Evolutionary conservation across 2,329 filamentous ascomycete species (phyloP).

Genomic region (Trichoderma aggressivum): DNA sequence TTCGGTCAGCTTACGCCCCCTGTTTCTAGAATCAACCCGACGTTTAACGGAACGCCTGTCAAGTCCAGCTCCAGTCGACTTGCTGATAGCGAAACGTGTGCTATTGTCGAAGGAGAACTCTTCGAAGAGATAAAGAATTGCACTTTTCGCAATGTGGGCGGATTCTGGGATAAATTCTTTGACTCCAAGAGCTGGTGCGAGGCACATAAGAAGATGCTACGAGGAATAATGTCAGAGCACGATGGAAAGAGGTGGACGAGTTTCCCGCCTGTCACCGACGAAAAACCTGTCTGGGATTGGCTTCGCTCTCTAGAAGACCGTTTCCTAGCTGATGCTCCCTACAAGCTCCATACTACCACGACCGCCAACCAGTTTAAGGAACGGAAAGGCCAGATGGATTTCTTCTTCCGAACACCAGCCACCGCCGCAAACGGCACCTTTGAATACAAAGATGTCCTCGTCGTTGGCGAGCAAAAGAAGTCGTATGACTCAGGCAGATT

Average conservation of each 20-base stretch:
- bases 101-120: slow-evolving; percentile 11
- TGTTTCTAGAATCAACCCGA: not conserved
- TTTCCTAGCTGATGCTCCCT: slow-evolving; percentile 18
- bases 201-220: slow-evolving; percentile 16
- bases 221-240: not conserved
- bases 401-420: slow-evolving; percentile 22
- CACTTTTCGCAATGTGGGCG: slow-evolving; percentile 20
- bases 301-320: slow-evolving; percentile 16
- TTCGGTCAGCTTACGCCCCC: not conserved
- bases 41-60: not conserved
- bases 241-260: slow-evolving; percentile 18
- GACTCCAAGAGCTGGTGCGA: slow-evolving; percentile 15
- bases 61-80: not conserved
- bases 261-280: slow-evolving; percentile 19
- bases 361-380: slow-evolving; percentile 24
- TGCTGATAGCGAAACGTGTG: not conserved
- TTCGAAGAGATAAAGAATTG: slow-evolving; percentile 20
- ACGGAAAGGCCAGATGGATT: slow-evolving; percentile 24
- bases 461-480: slow-evolving; percentile 24
- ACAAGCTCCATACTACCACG: slow-evolving; percentile 22
- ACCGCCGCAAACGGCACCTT: not conserved
- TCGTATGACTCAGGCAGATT: slow-evolving; percentile 19
- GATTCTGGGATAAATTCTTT: slow-evolving; percentile 23
- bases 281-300: slow-evolving; percentile 18
- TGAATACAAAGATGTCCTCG: slow-evolving; percentile 24